phyloP scores from a whole-genome alignment of 306 rosid species.

The Glycine tomentella region DNA sequence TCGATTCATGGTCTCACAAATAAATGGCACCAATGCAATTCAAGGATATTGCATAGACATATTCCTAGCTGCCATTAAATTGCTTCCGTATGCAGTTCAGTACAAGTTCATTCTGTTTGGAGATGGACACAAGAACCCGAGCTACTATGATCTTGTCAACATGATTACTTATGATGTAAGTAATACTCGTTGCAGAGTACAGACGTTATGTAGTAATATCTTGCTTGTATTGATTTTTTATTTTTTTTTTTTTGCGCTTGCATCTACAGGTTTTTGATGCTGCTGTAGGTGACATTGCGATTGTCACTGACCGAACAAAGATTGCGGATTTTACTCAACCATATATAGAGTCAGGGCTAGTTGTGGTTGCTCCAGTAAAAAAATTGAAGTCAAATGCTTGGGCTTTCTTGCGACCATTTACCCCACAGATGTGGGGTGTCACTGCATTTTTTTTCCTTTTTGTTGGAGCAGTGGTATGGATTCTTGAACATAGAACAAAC shows the following conservation, averaged over 20 bases:
- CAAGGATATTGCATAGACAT: slow-evolving; percentile 79
- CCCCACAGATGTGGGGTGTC: slow-evolving; percentile 61
- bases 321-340: slow-evolving; percentile 89
- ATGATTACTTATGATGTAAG: slow-evolving; percentile 68
- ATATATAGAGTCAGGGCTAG: slow-evolving; percentile 74
- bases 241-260: slow-evolving; percentile 17
- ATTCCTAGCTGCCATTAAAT: slow-evolving; percentile 68
- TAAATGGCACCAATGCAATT: slow-evolving; percentile 55
- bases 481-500: slow-evolving; percentile 78
- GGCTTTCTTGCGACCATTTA: slow-evolving; percentile 82
- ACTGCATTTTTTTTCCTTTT: slow-evolving; percentile 66
- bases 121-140: slow-evolving; percentile 70
- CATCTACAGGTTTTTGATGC: slow-evolving; percentile 67
- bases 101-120: slow-evolving; percentile 61
- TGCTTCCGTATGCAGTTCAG: slow-evolving; percentile 75
- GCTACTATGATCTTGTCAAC: slow-evolving; percentile 63
- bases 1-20: slow-evolving; percentile 58
- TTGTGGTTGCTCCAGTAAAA: slow-evolving; percentile 68
- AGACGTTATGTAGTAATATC: too few species aligned
- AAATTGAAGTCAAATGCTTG: slow-evolving; percentile 62
- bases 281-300: slow-evolving; percentile 85
- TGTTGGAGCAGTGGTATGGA: slow-evolving; percentile 81
- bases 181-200: not conserved
- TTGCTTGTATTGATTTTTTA: slow-evolving; percentile 10
- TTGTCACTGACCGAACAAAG: slow-evolving; percentile 72